A percentile compares a stretch with the other conserved stretches of the same genome.
Evolutionary conservation across 768 basidiomycete species (phyloP).

Genomic region (Tricholomella constricta): DNA sequence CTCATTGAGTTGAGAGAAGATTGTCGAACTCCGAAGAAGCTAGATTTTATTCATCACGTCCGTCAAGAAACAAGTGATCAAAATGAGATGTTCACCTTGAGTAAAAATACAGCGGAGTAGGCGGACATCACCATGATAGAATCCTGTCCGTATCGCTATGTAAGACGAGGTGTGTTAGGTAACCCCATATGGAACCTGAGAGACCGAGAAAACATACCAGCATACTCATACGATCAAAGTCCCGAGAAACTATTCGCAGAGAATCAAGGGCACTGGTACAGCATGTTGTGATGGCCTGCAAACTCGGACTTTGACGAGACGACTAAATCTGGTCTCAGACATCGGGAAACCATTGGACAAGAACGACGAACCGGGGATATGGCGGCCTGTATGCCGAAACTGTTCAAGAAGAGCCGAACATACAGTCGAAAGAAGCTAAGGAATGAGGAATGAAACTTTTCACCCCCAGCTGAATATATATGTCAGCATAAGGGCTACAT

Average conservation of each 20-base stretch:
- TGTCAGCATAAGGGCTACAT: background rate
- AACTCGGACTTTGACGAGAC: conserved; percentile 58
- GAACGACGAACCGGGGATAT: conserved; percentile 50
- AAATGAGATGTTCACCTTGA: conserved; percentile 51
- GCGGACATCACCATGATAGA: conserved; percentile 85
- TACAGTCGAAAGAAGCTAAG: conserved; percentile 76
- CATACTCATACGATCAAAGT: conserved; percentile 73
- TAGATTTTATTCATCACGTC: conserved; percentile 30
- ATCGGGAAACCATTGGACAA: background rate
- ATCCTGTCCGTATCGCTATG: conserved; percentile 82
- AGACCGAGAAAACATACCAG: conserved; percentile 48
- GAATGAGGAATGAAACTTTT: conserved; percentile 75
- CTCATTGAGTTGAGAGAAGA: conserved; percentile 57
- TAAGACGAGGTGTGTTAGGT: conserved; percentile 1
- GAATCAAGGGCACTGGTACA: conserved; percentile 74
- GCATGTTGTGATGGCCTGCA: conserved; percentile 71
- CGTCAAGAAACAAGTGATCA: conserved; percentile 2
- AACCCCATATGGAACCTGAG: background rate
- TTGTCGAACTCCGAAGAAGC: conserved; percentile 70
- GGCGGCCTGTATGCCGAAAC: conserved; percentile 73
- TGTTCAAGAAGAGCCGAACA: conserved; percentile 81
- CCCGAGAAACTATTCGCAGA: conserved; percentile 69
- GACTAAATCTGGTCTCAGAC: conserved; percentile 35
- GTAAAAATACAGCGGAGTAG: conserved; percentile 78
- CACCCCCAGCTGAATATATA: conserved; percentile 58